phyloP scores from a whole-genome alignment of 2,329 filamentous ascomycete genomes.

The Mycosphaerelloides madeirae region DNA sequence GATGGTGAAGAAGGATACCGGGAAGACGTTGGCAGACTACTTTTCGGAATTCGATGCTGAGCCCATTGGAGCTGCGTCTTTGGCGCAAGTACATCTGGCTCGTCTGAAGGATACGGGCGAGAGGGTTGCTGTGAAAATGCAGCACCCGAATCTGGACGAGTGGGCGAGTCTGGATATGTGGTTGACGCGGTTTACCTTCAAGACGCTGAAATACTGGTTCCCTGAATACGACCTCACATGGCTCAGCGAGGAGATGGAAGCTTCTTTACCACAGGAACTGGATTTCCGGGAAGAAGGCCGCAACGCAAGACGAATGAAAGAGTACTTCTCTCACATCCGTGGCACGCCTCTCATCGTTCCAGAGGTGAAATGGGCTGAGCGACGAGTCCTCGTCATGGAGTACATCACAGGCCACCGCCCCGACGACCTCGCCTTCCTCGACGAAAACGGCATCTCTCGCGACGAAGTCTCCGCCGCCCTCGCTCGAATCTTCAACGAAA shows the following conservation, averaged over 20 bases:
- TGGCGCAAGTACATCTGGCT: conserved; percentile 91
- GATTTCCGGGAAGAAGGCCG: conserved; percentile 81
- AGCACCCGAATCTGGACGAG: conserved; percentile 83
- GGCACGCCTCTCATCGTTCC: conserved; percentile 82
- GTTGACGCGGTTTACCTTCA: conserved; percentile 83
- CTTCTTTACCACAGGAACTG: conserved; percentile 83
- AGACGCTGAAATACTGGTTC: conserved; percentile 85
- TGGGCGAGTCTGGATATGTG: conserved; percentile 86
- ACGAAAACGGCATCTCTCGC: conserved; percentile 79
- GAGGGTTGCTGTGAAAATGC: conserved; percentile 91
- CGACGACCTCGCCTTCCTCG: conserved; percentile 83
- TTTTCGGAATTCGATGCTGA: conserved; percentile 77
- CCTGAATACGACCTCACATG: conserved; percentile 97
- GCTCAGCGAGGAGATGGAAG: conserved; percentile 89
- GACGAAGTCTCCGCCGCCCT: conserved; percentile 92
- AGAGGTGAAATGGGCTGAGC: conserved; percentile 80
- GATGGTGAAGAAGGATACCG: conserved; percentile 84
- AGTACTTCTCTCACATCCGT: conserved; percentile 72
- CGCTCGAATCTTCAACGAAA: conserved; percentile 94
- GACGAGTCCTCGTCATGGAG: conserved; percentile 92
- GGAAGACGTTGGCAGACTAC: conserved; percentile 69
- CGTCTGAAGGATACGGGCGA: conserved; percentile 75
- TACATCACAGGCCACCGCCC: conserved; percentile 80
- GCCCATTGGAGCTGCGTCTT: conserved; percentile 86
- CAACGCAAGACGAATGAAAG: conserved; percentile 74